Evolutionary conservation across 2,329 filamentous ascomycete species (phyloP).

Genomic region (Huntiella abstrusa): DNA sequence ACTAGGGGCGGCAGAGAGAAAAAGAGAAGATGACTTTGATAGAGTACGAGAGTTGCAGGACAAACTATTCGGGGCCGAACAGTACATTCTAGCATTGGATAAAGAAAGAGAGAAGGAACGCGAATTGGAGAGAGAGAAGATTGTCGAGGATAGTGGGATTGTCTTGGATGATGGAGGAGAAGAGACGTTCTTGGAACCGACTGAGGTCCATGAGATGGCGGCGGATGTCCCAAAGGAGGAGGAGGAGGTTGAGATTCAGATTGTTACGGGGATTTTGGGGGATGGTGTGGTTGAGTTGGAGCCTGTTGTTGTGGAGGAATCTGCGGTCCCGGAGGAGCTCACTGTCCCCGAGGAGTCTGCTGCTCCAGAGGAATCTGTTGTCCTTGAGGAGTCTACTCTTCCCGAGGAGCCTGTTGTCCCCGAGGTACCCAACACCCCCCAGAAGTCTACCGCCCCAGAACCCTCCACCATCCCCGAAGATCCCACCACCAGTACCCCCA

Average conservation of each 20-base stretch:
- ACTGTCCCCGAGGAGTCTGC: no score
- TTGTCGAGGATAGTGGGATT: conserved; percentile 2
- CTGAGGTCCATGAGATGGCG: conserved; percentile 4
- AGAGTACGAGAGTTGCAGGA: not conserved
- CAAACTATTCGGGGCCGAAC: not conserved
- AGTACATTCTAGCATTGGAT: conserved; percentile 3
- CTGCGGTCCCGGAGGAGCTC: not conserved
- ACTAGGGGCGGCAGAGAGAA: not conserved
- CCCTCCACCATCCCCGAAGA: no score
- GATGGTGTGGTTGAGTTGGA: no score
- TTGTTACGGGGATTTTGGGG: not conserved
- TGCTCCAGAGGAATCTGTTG: no score
- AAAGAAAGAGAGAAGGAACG: not conserved
- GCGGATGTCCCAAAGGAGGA: not conserved
- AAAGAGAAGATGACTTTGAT: not conserved
- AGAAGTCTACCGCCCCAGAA: no score
- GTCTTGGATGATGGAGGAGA: not conserved
- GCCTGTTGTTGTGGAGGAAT: not conserved
- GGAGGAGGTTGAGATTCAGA: not conserved
- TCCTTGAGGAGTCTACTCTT: no score
- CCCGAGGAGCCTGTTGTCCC: no score
- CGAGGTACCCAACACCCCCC: no score
- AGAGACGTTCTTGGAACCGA: not conserved
- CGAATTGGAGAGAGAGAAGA: not conserved
- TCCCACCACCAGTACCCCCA: no score